Conservation (phyloP, 768 basidiomycete species). For the Obba rivulosa region DNA sequence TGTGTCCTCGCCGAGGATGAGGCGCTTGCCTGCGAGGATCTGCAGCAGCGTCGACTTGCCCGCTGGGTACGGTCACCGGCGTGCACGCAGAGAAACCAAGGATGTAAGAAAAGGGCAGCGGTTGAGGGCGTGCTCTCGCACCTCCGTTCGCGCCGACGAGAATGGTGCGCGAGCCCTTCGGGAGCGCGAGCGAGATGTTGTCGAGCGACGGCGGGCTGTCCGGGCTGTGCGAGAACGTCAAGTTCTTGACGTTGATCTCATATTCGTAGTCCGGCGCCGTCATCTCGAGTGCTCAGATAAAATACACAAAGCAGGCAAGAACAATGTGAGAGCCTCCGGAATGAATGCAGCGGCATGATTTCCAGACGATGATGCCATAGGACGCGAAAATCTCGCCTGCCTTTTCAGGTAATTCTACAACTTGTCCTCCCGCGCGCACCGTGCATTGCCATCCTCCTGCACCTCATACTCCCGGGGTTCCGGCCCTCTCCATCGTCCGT, state of each 20-base stretch:
- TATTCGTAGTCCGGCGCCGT: conserved; percentile 11
- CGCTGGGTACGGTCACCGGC: conserved; percentile 34
- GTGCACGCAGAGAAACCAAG: neutral
- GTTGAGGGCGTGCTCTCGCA: conserved; percentile 34
- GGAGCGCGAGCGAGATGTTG: conserved; percentile 61
- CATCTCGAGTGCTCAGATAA: too few species aligned
- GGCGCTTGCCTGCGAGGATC: conserved; percentile 86
- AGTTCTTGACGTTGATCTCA: conserved; percentile 34
- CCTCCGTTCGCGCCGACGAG: conserved; percentile 94
- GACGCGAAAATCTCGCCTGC: neutral
- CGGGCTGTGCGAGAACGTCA: conserved; percentile 56
- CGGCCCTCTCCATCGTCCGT: too few species aligned
- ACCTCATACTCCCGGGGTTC: too few species aligned
- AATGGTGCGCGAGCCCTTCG: conserved; percentile 75
- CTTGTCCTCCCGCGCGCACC: neutral
- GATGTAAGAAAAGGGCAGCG: neutral
- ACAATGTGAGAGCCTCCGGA: too few species aligned
- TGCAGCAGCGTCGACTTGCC: conserved; percentile 97
- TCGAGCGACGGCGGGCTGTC: conserved; percentile 47
- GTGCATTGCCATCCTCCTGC: too few species aligned
- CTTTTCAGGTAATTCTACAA: neutral
- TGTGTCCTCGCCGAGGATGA: conserved; percentile 50
- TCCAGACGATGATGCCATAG: too few species aligned
- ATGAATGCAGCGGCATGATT: too few species aligned
- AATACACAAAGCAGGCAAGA: too few species aligned